phyloP scores from a whole-genome alignment of 306 rosid species.

The Inga oerstediana region DNA sequence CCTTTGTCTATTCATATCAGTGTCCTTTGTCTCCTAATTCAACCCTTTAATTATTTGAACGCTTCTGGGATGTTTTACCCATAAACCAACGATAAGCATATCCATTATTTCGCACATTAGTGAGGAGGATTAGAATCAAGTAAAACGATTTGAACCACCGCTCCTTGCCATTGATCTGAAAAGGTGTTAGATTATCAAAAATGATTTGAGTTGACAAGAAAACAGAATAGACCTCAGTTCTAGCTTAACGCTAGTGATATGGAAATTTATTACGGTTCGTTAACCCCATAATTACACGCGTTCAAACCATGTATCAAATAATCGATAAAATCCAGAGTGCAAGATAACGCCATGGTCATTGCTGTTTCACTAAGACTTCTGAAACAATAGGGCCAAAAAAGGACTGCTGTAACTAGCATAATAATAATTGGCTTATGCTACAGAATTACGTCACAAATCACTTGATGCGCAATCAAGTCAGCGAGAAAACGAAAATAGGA shows the following conservation, averaged over 20 bases:
- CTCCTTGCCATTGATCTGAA: background rate
- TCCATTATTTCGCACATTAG: background rate
- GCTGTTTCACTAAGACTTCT: slow-evolving; percentile 4
- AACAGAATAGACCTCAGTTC: background rate
- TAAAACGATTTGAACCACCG: background rate
- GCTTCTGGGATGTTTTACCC: background rate
- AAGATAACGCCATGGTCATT: background rate
- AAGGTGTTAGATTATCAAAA: background rate
- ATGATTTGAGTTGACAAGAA: background rate
- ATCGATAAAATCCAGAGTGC: background rate
- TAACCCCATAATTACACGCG: background rate
- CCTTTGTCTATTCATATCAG: background rate
- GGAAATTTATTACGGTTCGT: background rate
- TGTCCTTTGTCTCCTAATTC: too few species aligned
- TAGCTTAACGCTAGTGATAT: background rate
- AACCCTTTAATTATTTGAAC: slow-evolving; percentile 13
- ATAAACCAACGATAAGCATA: background rate
- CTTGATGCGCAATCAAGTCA: background rate
- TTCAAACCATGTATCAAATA: background rate
- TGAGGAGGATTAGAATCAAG: slow-evolving; percentile 4
- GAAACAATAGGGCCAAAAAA: background rate
- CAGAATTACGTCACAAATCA: slow-evolving; percentile 3
- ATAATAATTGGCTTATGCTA: background rate
- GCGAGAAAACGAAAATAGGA: background rate
- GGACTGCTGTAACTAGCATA: background rate